A percentile compares a stretch with the other conserved stretches of the same genome.
Conservation (phyloP, 805 yeast species). For the Wickerhamiella shivajii region DNA sequence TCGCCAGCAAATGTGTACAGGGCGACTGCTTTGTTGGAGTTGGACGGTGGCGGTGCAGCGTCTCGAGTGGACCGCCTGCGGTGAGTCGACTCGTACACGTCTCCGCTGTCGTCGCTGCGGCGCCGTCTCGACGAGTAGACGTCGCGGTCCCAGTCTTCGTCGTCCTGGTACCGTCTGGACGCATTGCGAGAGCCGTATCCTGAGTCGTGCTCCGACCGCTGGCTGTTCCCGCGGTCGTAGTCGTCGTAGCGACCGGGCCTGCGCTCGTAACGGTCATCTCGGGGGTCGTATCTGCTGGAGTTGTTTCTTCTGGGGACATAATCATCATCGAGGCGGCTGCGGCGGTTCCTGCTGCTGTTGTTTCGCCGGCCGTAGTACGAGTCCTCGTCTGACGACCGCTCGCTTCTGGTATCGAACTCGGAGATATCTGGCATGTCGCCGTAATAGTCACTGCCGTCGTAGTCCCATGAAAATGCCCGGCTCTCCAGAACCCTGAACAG, state of each 20-base stretch:
- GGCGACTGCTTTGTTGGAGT: constrained; percentile 74
- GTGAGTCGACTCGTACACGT: constrained; percentile 1
- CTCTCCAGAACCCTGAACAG: constrained; percentile 75
- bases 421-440: constrained; percentile 74
- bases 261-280: constrained; percentile 19
- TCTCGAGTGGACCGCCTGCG: not conserved
- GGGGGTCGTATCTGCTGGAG: constrained; percentile 49
- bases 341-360: constrained; percentile 15
- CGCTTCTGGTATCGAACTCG: constrained; percentile 46
- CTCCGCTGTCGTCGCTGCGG: constrained; percentile 6
- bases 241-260: not conserved
- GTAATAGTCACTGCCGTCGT: constrained; percentile 50
- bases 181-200: too few relatives aligned
- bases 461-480: constrained; percentile 56
- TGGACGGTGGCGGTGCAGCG: constrained; percentile 15
- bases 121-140: constrained; percentile 6
- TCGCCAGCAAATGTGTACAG: constrained; percentile 80
- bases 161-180: too few relatives aligned
- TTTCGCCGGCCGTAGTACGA: constrained; percentile 5
- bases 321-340: constrained; percentile 13
- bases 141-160: constrained; percentile 20
- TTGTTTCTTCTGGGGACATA: not conserved
- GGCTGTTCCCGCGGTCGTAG: constrained; percentile 21
- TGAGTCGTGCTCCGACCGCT: constrained; percentile 12
- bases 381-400: constrained; percentile 17